phyloP scores from a whole-genome alignment of 164 flowering plant species.

The Vitis amurensis region DNA sequence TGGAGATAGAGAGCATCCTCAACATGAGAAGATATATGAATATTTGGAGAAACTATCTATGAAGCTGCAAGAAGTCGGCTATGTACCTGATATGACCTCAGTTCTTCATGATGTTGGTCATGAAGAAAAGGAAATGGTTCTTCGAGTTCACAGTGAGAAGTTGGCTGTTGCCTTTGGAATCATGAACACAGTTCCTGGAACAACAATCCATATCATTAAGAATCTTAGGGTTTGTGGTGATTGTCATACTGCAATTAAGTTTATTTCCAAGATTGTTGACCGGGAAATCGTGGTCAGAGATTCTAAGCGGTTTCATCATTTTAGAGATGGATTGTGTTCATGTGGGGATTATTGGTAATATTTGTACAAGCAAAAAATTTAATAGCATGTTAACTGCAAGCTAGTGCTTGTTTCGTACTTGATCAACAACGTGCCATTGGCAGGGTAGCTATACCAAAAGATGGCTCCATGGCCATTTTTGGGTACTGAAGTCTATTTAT shows the following conservation, averaged over 20 bases:
- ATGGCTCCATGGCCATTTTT: no score
- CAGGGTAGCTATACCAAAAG: no score
- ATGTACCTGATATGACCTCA: conserved; percentile 55
- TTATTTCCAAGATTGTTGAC: conserved; percentile 51
- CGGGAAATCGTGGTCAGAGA: conserved; percentile 76
- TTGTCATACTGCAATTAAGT: conserved; percentile 67
- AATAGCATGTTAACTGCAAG: not conserved
- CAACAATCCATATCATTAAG: conserved; percentile 62
- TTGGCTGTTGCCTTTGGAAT: conserved; percentile 81
- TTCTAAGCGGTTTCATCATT: conserved; percentile 74
- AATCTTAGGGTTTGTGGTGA: conserved; percentile 76
- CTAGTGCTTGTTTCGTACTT: not conserved
- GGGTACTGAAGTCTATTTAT: no score
- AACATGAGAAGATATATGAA: conserved; percentile 52
- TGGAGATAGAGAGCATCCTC: conserved; percentile 79
- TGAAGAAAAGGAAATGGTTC: conserved; percentile 69
- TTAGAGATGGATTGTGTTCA: conserved; percentile 67
- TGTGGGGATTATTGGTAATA: conserved; percentile 76
- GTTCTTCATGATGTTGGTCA: conserved; percentile 75
- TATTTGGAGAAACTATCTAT: conserved; percentile 45
- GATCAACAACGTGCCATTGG: not conserved
- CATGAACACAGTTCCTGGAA: conserved; percentile 63
- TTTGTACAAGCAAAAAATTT: not conserved
- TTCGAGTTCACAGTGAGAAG: conserved; percentile 79
- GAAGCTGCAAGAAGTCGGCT: conserved; percentile 67